These are phyloP conservation scores for Fusarium circinatum DNA, from an alignment of 2,329 filamentous ascomycete genomes.

Conservation along the genomic window DNA sequence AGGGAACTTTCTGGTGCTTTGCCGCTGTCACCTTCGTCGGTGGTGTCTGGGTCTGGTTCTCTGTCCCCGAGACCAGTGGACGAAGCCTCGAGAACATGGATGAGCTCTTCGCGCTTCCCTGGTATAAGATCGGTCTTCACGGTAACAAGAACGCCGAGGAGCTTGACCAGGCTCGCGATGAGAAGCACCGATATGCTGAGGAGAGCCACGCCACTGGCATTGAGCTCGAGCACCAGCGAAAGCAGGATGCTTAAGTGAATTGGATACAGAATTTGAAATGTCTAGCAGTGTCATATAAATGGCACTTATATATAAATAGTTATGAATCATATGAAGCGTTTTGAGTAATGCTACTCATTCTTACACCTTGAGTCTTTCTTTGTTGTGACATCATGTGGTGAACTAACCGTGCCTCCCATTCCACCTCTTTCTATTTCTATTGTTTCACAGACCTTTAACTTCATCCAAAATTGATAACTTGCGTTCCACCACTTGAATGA, in stretches of 20 bases:
- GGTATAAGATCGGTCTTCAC: slow-evolving; percentile 75
- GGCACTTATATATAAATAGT: slow-evolving; percentile 11
- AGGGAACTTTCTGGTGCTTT: slow-evolving; percentile 84
- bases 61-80: slow-evolving; percentile 77
- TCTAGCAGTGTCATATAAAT: not conserved
- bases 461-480: too few species aligned
- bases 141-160: slow-evolving; percentile 63
- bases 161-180: slow-evolving; percentile 54
- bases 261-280: not conserved
- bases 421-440: too few species aligned
- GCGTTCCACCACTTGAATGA: too few species aligned
- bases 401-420: too few species aligned
- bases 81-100: slow-evolving; percentile 76
- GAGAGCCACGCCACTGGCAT: slow-evolving; percentile 45
- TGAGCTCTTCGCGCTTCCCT: slow-evolving; percentile 75
- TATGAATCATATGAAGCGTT: slow-evolving; percentile 11
- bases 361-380: not conserved
- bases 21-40: slow-evolving; percentile 74
- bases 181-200: slow-evolving; percentile 56
- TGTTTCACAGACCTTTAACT: too few species aligned
- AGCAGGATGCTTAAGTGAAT: slow-evolving; percentile 29
- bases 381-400: too few species aligned
- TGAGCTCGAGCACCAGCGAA: slow-evolving; percentile 51
- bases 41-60: slow-evolving; percentile 76
- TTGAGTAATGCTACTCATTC: slow-evolving; percentile 10